Evolutionary conservation across 164 flowering plant species (phyloP), one percentile per base, ranked within the genome.

Genomic region (Stephania yunnanensis): DNA sequence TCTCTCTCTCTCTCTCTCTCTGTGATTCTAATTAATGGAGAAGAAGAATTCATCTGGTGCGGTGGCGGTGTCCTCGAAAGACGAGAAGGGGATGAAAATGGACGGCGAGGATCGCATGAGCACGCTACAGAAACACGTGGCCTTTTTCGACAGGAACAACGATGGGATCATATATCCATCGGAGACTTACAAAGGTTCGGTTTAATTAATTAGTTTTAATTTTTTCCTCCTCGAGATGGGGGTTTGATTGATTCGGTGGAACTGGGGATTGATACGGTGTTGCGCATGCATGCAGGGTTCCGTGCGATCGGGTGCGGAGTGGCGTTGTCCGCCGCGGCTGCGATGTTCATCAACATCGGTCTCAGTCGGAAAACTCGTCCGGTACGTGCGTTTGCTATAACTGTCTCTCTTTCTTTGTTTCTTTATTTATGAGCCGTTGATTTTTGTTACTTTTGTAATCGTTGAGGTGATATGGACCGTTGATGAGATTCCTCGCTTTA

Each of bases 341-440:
- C 89, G 3, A 0, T 86, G 20, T 76, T 90, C 81, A 87, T 91
- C 76, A 90, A 91, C 70, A 9, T 80, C 5, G 83, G 80, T 50
- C 90, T 91, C 76, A 89, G 93, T 74, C 53, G 74, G 15, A 89
- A 85, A 84, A 91, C 96, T 79, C 88, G 92, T 70, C 90, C 92
- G 6, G 93, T 87, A 46, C 46, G 74, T 87, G 58, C 46, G 74
- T 70, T 58, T 4, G 45, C 45, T 58, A 29, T 70, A 11, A 13
- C 20, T 22, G 11, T 17, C 17, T 72, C 42, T 52, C 6, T 22
- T 4, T 36, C 42, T 36, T 36, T 36, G 42, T 36, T 36, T 36
- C 42, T 36, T 36, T 36, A 36, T 36, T 36, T 36, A 1, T 36
- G 42, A 36, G 36, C 30, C 19, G 7, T 46, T 15, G 29, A 9